These are phyloP conservation scores for Astrothelium macrocarpum DNA, from an alignment of 495 filamentous ascomycete species.

Conservation along the genomic window DNA sequence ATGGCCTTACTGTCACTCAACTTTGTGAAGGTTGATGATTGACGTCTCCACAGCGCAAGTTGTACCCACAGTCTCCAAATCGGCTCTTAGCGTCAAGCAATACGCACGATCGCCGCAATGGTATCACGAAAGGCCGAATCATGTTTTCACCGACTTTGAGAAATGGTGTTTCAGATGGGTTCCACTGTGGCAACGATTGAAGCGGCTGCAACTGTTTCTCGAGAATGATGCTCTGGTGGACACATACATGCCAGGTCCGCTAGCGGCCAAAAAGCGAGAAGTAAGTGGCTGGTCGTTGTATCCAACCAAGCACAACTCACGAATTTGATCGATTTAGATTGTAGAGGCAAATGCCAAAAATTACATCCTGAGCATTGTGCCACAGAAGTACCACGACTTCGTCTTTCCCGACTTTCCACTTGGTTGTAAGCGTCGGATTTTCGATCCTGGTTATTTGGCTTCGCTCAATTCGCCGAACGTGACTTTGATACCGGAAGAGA, in stretches of 20 bases:
- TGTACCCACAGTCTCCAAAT: conserved; percentile 29
- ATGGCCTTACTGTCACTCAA: not conserved
- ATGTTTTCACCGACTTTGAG: conserved; percentile 17
- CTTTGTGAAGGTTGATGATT: not conserved
- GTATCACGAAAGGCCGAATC: conserved; percentile 30
- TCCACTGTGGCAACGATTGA: conserved; percentile 24
- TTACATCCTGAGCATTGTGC: conserved; percentile 33
- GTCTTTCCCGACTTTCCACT: conserved; percentile 36
- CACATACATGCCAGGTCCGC: conserved; percentile 22
- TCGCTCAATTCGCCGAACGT: conserved; percentile 30
- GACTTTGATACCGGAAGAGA: conserved; percentile 28
- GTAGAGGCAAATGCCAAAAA: conserved; percentile 15
- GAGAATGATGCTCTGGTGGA: conserved; percentile 21
- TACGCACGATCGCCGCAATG: conserved; percentile 31
- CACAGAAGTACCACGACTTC: conserved; percentile 34
- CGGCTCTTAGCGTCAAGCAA: conserved; percentile 30
- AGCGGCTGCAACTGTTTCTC: conserved; percentile 25
- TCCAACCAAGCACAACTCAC: not conserved
- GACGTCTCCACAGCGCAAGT: conserved; percentile 28
- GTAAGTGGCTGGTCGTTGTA: conserved; percentile 9
- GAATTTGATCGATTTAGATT: not conserved
- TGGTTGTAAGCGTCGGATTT: conserved; percentile 39
- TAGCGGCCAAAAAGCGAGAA: conserved; percentile 2
- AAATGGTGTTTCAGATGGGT: conserved; percentile 22
- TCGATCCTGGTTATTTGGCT: conserved; percentile 28